A percentile compares a stretch with the other conserved stretches of the same genome.
Evolutionary conservation across 176 grass and related monocot species (phyloP).

Genomic region (Pontederia crassipes): DNA sequence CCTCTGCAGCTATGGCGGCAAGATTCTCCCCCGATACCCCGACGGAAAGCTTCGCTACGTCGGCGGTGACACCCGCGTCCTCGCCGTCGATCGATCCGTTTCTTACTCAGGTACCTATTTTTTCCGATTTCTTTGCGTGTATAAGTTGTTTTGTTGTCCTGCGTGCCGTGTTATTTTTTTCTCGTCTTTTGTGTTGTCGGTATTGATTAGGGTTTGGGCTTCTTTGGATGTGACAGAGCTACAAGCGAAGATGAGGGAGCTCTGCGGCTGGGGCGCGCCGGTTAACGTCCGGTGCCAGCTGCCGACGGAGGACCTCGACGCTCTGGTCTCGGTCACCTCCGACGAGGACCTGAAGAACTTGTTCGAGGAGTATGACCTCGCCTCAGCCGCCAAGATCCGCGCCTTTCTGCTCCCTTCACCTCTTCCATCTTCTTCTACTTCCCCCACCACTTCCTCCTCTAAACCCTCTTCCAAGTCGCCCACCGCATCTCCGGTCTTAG

Average conservation of each 20-base stretch:
- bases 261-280: slow-evolving; percentile 42
- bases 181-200: not conserved
- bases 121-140: not conserved
- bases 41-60: slow-evolving; percentile 76
- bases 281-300: slow-evolving; percentile 62
- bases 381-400: slow-evolving; percentile 42
- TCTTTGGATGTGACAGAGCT: slow-evolving; percentile 32
- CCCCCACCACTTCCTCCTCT: not conserved
- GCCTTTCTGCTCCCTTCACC: slow-evolving; percentile 43
- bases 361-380: slow-evolving; percentile 44
- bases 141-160: not conserved
- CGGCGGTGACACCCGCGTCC: slow-evolving; percentile 61
- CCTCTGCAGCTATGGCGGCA: slow-evolving; percentile 71
- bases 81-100: slow-evolving; percentile 43
- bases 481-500: not conserved
- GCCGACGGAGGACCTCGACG: slow-evolving; percentile 75
- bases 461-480: not conserved
- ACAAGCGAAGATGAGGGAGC: slow-evolving; percentile 44
- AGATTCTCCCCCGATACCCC: slow-evolving; percentile 55
- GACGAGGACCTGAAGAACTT: slow-evolving; percentile 60
- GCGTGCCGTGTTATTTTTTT: not conserved
- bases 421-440: slow-evolving; percentile 2
- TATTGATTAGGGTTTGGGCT: not conserved
- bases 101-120: slow-evolving; percentile 30
- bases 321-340: slow-evolving; percentile 58